Conservation (phyloP, 257 asterid genomes). For the Ballota nigra region DNA sequence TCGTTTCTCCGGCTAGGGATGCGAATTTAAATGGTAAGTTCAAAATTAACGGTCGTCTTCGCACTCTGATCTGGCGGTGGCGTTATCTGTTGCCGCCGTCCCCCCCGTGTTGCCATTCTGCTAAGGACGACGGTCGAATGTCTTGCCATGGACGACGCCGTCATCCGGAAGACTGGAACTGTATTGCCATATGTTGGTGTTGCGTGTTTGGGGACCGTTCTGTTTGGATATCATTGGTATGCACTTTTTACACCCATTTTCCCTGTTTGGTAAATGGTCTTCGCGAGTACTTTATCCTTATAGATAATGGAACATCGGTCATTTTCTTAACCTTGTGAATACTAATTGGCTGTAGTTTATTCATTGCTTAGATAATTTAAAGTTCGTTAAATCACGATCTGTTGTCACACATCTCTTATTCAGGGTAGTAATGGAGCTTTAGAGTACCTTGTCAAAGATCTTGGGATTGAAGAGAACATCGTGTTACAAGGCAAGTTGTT, state of each 20-base stretch:
- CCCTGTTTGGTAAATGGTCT: background rate
- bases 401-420: conserved; percentile 23
- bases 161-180: no score
- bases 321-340: conserved; percentile 3
- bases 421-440: conserved; percentile 97
- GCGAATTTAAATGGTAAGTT: no score
- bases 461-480: conserved; percentile 77
- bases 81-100: no score
- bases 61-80: no score
- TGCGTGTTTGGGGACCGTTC: conserved; percentile 87
- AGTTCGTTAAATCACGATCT: background rate
- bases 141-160: no score
- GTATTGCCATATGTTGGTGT: conserved; percentile 93
- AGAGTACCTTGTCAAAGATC: conserved; percentile 89
- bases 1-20: no score
- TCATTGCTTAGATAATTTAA: background rate
- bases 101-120: no score
- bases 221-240: conserved; percentile 99
- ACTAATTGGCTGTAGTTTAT: background rate
- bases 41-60: no score
- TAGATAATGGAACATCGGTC: background rate
- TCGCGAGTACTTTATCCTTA: background rate
- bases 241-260: conserved; percentile 10
- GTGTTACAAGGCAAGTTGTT: conserved; percentile 76
- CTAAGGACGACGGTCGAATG: no score